Evolutionary conservation across 139 green algal species (phyloP), one percentile per base, ranked within the genome.

Genomic region (Chlorella vulgaris): DNA sequence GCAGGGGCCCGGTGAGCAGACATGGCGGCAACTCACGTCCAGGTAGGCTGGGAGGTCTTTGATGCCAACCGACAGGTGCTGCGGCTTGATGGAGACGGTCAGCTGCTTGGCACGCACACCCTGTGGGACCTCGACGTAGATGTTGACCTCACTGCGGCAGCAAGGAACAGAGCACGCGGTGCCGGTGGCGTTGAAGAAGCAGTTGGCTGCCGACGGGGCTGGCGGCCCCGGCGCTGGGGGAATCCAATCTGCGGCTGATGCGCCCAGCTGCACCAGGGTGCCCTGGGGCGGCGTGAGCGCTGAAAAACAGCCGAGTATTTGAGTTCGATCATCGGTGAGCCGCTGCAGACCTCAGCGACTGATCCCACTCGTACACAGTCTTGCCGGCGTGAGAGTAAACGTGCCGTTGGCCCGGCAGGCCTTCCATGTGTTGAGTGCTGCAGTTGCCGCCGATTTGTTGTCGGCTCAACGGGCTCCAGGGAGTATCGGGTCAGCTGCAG

Each of bases 331-430:
- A 55, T 3, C 21, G 60, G 28, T 36, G 60, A 8, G 28, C 35
- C 6, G n/a, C 28, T n/a, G n/a, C 74, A 28, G 22, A 81, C 83
- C 55, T 86, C 1, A 96, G 47, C 2, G 88, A 94, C 83, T 98
- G 95, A 21, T 98, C 93, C 95, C 95, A 98, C 81, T 97, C 91
- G 76, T 98, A 98, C 1, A 97, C 78, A 1, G 65, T 79, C 7
- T 87, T 86, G 0, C 91, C 92, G 6, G 89, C 51, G 70, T 78
- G 70, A 7, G 29, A 7, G 47, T 42, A 76, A 42, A 29, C 13
- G 69, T 76, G 69, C 7, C 69, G 40, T 18, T 29, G 31, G 4
- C 33, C 47, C 10, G 47, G 47, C 15, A 58, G 47, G 13, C 15
- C 15, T 58, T 58, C 47, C 47, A 58, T 58, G 47, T 58, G 47